Conservation (phyloP, 805 yeast genomes). For the Sugiyamaella lignohabitans region DNA sequence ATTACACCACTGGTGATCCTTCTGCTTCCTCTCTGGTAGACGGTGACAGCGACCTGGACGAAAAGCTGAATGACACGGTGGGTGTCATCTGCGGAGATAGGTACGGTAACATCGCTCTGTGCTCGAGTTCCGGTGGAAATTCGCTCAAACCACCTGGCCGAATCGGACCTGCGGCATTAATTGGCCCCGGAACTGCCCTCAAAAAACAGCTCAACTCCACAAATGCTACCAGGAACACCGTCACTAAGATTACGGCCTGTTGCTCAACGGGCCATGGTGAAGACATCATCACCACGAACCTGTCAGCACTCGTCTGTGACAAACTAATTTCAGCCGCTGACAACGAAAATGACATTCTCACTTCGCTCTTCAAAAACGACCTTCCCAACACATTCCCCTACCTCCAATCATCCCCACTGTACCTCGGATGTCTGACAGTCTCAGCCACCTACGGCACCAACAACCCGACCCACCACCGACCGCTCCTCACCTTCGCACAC, state of each 20-base stretch:
- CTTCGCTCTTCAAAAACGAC: not conserved
- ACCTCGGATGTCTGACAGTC: slow-evolving; percentile 15
- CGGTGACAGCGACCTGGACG: slow-evolving; percentile 9
- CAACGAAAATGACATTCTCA: slow-evolving; percentile 5
- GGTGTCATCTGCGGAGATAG: slow-evolving; percentile 33
- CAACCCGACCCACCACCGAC: not conserved
- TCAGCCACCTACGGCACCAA: not conserved
- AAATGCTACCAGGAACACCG: not conserved
- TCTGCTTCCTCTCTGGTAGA: too few relatives aligned
- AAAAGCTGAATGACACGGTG: slow-evolving; percentile 32
- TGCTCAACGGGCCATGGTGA: slow-evolving; percentile 38
- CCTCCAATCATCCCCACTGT: slow-evolving; percentile 15
- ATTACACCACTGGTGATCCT: too few relatives aligned
- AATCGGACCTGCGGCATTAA: slow-evolving; percentile 38
- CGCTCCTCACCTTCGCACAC: slow-evolving; percentile 17
- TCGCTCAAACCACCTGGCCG: slow-evolving; percentile 34
- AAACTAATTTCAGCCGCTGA: not conserved
- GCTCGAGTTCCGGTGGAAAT: slow-evolving; percentile 38
- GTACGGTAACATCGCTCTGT: slow-evolving; percentile 25
- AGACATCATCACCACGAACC: slow-evolving; percentile 29
- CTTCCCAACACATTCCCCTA: not conserved
- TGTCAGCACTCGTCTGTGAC: slow-evolving; percentile 23
- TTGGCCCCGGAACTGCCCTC: slow-evolving; percentile 34
- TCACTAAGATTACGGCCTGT: slow-evolving; percentile 14
- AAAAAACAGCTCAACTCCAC: too few relatives aligned